phyloP scores from a whole-genome alignment of 805 yeast genomes.

The Saturnispora galanensis region DNA sequence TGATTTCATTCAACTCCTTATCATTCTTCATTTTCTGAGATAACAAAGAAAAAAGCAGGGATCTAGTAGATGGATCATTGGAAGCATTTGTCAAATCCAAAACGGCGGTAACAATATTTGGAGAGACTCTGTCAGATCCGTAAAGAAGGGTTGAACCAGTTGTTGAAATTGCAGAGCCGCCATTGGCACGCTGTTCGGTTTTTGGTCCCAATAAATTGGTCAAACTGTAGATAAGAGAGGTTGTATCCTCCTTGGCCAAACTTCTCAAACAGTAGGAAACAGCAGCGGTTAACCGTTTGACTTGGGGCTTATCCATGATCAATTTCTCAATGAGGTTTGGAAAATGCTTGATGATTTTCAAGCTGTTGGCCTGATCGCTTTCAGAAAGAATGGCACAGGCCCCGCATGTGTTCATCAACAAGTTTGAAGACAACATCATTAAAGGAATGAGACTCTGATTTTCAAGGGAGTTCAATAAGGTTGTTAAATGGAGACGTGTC shows the following conservation, averaged over 20 bases:
- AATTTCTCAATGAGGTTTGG: conserved; percentile 52
- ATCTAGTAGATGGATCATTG: conserved; percentile 61
- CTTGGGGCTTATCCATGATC: conserved; percentile 35
- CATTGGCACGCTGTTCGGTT: not conserved
- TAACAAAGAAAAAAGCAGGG: conserved; percentile 70
- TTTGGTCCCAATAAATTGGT: conserved; percentile 49
- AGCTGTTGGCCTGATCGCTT: conserved; percentile 33
- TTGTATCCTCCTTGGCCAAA: conserved; percentile 70
- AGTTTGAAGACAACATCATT: conserved; percentile 41
- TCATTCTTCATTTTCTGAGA: conserved; percentile 59
- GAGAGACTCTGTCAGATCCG: conserved; percentile 32
- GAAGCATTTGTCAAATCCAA: conserved; percentile 57
- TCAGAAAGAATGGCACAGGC: conserved; percentile 26
- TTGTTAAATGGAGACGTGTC: conserved; percentile 39
- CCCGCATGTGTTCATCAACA: conserved; percentile 29
- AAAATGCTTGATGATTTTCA: conserved; percentile 23
- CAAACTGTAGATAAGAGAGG: conserved; percentile 75
- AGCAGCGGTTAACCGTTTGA: conserved; percentile 42
- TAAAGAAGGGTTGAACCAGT: conserved; percentile 15
- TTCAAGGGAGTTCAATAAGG: conserved; percentile 16
- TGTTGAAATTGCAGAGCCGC: conserved; percentile 8
- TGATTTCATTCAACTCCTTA: conserved; percentile 41
- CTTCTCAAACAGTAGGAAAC: conserved; percentile 60
- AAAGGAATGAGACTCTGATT: conserved; percentile 42
- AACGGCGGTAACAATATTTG: conserved; percentile 61